Evolutionary conservation across 768 basidiomycete species (phyloP).

Genomic region (Lentinus brumalis): DNA sequence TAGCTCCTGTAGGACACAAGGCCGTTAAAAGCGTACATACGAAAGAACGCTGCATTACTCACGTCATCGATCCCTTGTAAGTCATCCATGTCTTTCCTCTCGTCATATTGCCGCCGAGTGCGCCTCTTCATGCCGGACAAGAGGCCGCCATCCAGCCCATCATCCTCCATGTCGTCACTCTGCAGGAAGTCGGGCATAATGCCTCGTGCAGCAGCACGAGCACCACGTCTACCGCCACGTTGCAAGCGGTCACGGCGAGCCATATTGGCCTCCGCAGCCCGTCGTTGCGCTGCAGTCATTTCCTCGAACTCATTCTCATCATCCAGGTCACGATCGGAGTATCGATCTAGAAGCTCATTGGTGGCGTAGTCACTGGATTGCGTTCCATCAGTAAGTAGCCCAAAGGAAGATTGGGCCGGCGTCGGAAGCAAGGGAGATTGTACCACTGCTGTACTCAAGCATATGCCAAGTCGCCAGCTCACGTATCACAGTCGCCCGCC

Average conservation of each 20-base stretch:
- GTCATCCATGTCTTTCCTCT: slow-evolving; percentile 88
- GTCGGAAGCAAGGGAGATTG: too few species aligned
- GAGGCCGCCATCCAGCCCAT: slow-evolving; percentile 59
- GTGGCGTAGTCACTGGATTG: slow-evolving; percentile 75
- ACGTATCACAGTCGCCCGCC: too few species aligned
- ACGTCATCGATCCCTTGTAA: slow-evolving; percentile 88
- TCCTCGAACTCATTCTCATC: slow-evolving; percentile 75
- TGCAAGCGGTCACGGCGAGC: slow-evolving; percentile 81
- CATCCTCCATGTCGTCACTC: slow-evolving; percentile 79
- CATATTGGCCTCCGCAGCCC: slow-evolving; percentile 87
- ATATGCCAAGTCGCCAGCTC: too few species aligned
- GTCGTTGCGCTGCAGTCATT: slow-evolving; percentile 68
- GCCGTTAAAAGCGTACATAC: too few species aligned
- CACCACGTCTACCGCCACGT: slow-evolving; percentile 64
- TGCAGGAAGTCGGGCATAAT: slow-evolving; percentile 88
- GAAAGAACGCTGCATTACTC: slow-evolving; percentile 29
- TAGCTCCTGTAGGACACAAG: slow-evolving; percentile 64
- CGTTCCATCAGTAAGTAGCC: not conserved
- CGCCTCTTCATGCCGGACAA: slow-evolving; percentile 77
- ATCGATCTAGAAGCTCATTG: slow-evolving; percentile 81
- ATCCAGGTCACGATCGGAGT: slow-evolving; percentile 85
- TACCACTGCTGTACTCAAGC: too few species aligned
- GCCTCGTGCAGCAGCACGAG: slow-evolving; percentile 74
- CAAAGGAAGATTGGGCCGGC: not conserved
- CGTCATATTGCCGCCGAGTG: slow-evolving; percentile 91